Percentiles rank a stretch among this genome's conserved stretches.
Evolutionary conservation across 176 grass and related monocot species (phyloP).

Genomic region (Oryza longistaminata): DNA sequence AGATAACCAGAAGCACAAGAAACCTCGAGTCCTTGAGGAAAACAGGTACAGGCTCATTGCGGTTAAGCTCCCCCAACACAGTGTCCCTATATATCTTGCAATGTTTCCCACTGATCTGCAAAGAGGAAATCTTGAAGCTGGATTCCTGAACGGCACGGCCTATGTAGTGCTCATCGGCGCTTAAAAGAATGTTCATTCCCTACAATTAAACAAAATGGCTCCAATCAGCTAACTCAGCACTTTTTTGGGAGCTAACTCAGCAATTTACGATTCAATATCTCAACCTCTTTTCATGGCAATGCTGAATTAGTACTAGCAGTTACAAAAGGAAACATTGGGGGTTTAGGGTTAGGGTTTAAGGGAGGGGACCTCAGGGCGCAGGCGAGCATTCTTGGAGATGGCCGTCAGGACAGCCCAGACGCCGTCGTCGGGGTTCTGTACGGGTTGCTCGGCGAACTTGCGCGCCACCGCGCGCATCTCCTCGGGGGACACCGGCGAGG

Average conservation of each 20-base stretch:
- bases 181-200: slow-evolving; percentile 88
- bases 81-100: slow-evolving; percentile 82
- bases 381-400: slow-evolving; percentile 81
- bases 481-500: slow-evolving; percentile 27
- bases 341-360: slow-evolving; percentile 50
- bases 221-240: slow-evolving; percentile 20
- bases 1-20: slow-evolving; percentile 33
- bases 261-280: background rate
- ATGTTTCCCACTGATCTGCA: slow-evolving; percentile 60
- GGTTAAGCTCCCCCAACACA: slow-evolving; percentile 41
- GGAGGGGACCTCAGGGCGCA: slow-evolving; percentile 58
- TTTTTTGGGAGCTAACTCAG: too few relatives aligned
- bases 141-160: slow-evolving; percentile 53
- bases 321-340: background rate
- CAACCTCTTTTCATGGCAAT: background rate
- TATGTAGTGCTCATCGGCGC: slow-evolving; percentile 68
- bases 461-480: slow-evolving; percentile 72
- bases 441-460: slow-evolving; percentile 69
- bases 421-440: slow-evolving; percentile 64
- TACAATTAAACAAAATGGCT: slow-evolving; percentile 28
- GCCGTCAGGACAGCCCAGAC: slow-evolving; percentile 88
- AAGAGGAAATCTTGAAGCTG: slow-evolving; percentile 53
- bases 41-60: slow-evolving; percentile 41
- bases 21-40: slow-evolving; percentile 91
- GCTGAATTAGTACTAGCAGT: background rate